Evolutionary conservation across 129 eudicot genomes (phyloP), one percentile per base, ranked within the genome.

Genomic region (Silybum marianum): DNA sequence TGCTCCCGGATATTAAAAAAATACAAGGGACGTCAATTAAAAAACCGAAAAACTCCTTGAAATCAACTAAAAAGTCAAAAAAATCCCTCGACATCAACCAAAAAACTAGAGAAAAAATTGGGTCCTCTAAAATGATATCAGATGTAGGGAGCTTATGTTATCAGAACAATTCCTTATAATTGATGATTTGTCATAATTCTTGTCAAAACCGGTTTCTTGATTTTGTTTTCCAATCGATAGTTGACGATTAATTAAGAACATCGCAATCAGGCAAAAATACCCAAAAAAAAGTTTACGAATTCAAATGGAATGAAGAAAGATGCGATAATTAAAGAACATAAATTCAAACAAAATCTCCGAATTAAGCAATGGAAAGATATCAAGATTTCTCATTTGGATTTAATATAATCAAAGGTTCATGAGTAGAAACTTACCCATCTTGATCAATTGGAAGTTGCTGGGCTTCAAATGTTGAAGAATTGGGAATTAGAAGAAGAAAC

Each of bases 391-490:
- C 54, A 70, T 30, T 32, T 42, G 25, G 18, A 7, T 16, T 70
- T 70, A 23, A 70, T 4, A n/a, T 18, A 32, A 13, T 18, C 14
- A 68, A 13, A 68, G 36, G 8, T 67, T 67, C 13, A 25, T 28
- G 73, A 30, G 73, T 69, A 28, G 73, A 26, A 69, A 69, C 73
- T 69, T 69, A 69, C 73, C 44, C 73, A 69, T 69, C 21, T 54
- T 54, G 65, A 26, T 1, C 39, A 69, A 39, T 69, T 69, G 19
- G 4, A 69, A 23, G 32, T 67, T 24, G 32, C 16, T 44, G 48
- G 44, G 12, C 12, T 40, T 40, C 13, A 10, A 11, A 16, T 9
- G 9, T 54, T 54, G 65, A 54, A 54, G 65, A 11, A 44, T 44
- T 44, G 51, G 51, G 51, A 11, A 44, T 44, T 44, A 40, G 13